Evolutionary conservation across 768 basidiomycete species (phyloP).

Genomic region (Russula abietina): DNA sequence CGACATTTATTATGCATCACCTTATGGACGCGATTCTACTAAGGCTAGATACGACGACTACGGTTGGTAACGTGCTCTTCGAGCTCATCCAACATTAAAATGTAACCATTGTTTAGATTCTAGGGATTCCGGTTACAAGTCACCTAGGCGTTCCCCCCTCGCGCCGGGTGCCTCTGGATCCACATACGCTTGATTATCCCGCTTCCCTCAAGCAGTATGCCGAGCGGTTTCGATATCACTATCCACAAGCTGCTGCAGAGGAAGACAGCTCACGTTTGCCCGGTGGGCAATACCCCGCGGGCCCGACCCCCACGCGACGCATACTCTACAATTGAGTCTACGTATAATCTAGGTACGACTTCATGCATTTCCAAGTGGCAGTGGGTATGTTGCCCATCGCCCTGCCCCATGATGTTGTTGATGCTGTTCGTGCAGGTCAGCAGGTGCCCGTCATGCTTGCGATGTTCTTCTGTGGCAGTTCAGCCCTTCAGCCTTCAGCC

Average conservation of each 20-base stretch:
- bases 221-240: slow-evolving; percentile 79
- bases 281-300: too few relatives aligned
- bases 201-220: slow-evolving; percentile 78
- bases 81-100: slow-evolving; percentile 20
- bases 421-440: too few relatives aligned
- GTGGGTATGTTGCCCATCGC: too few relatives aligned
- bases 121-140: slow-evolving; percentile 56
- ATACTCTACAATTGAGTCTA: too few relatives aligned
- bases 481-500: too few relatives aligned
- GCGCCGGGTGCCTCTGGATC: slow-evolving; percentile 62
- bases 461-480: too few relatives aligned
- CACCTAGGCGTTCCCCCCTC: slow-evolving; percentile 49
- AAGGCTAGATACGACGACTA: slow-evolving; percentile 81
- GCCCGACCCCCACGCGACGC: too few relatives aligned
- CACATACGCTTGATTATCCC: slow-evolving; percentile 76
- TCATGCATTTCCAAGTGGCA: too few relatives aligned
- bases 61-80: slow-evolving; percentile 42
- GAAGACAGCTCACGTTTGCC: too few relatives aligned
- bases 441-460: too few relatives aligned
- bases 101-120: slow-evolving; percentile 52
- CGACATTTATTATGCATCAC: slow-evolving; percentile 72
- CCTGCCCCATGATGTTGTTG: too few relatives aligned
- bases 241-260: slow-evolving; percentile 68
- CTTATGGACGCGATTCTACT: slow-evolving; percentile 76
- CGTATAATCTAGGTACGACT: too few relatives aligned